Percentiles rank a stretch among this genome's conserved stretches.
phyloP scores from a whole-genome alignment of 1,284 basidiomycete species.

The Cystobasidium pallidum region DNA sequence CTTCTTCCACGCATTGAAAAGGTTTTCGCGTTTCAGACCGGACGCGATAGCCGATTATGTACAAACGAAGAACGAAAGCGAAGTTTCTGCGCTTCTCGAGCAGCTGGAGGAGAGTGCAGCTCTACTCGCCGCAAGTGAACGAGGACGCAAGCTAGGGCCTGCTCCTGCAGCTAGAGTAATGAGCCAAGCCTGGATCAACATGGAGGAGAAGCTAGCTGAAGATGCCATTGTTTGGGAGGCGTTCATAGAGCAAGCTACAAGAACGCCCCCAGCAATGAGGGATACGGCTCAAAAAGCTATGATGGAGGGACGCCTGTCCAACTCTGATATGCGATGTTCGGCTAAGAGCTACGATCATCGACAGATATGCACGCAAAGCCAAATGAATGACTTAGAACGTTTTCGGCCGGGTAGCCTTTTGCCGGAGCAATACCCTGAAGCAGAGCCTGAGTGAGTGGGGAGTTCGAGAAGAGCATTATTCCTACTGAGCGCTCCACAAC shows the following conservation, averaged over 20 bases:
- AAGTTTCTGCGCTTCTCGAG: conserved; percentile 14
- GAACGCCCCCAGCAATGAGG: conserved; percentile 10
- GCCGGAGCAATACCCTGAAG: neutral
- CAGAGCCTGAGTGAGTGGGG: neutral
- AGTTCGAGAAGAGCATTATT: neutral
- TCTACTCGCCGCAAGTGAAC: neutral
- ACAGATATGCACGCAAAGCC: conserved; percentile 18
- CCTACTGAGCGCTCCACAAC: neutral
- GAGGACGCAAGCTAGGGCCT: neutral
- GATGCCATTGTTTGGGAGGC: conserved; percentile 32
- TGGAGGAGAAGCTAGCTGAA: conserved; percentile 24
- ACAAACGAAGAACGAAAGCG: conserved; percentile 18
- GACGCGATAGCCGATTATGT: conserved; percentile 34
- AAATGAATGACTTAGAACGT: neutral
- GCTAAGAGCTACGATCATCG: conserved; percentile 13
- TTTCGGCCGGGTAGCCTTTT: conserved; percentile 5
- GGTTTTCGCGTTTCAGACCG: conserved; percentile 22
- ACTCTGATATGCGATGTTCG: conserved; percentile 5
- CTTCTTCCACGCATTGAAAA: conserved; percentile 22
- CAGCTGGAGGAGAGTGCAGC: neutral
- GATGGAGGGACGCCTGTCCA: neutral
- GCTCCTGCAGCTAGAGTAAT: conserved; percentile 25
- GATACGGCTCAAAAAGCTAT: conserved; percentile 10
- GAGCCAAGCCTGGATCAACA: conserved; percentile 18
- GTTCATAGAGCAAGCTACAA: conserved; percentile 10